Evolutionary conservation across 805 yeast genomes (phyloP).

Genomic region (Ogataea salicorniae): DNA sequence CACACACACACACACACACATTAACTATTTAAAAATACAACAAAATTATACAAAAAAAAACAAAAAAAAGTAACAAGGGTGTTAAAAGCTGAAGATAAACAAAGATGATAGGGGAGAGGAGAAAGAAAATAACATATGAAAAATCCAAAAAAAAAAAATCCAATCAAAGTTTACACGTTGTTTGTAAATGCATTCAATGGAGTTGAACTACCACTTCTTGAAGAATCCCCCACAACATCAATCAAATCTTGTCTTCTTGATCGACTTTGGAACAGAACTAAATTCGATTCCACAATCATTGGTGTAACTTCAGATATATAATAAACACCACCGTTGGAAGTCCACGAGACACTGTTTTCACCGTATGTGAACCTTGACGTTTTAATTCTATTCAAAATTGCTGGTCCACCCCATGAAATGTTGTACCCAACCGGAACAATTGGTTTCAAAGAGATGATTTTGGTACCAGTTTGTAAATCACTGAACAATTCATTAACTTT

Average conservation of each 20-base stretch:
- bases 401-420: constrained; percentile 48
- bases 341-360: constrained; percentile 82
- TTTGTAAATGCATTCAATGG: constrained; percentile 31
- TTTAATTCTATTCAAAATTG: constrained; percentile 57
- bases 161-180: constrained; percentile 19
- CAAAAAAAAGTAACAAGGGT: no score
- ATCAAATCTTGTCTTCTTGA: constrained; percentile 13
- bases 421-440: constrained; percentile 73
- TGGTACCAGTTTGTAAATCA: constrained; percentile 66
- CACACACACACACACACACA: no score
- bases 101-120: no score
- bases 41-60: neutral
- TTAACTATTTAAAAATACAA: no score
- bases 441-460: constrained; percentile 72
- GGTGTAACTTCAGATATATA: constrained; percentile 63
- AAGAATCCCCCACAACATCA: constrained; percentile 10
- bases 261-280: constrained; percentile 26
- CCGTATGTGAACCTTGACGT: constrained; percentile 62
- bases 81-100: no score
- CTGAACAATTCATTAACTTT: constrained; percentile 59
- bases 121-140: no score
- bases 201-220: constrained; percentile 18
- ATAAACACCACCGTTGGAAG: constrained; percentile 75
- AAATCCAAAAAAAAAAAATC: no score
- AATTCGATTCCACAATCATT: constrained; percentile 30